Conservation (phyloP, 257 asterid species). For the Solanum sejunctum region DNA sequence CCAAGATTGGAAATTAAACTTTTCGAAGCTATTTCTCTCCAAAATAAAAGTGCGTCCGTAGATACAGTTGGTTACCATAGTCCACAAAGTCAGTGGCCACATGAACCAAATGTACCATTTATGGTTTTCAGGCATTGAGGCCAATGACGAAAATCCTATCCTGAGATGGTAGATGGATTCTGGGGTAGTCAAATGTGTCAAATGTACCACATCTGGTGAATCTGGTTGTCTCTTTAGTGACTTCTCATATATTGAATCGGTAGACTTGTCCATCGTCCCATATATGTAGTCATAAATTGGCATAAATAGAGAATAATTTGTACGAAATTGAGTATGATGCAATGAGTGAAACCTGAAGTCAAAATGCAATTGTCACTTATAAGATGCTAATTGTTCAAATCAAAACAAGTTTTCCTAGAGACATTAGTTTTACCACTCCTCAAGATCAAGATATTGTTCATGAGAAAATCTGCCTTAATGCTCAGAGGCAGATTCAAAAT, state of each 20-base stretch:
- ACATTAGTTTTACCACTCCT: background rate
- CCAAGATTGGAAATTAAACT: constrained; percentile 42
- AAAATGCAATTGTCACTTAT: background rate
- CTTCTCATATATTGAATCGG: constrained; percentile 18
- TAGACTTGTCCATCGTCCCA: constrained; percentile 37
- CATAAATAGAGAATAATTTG: constrained; percentile 52
- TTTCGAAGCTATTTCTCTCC: constrained; percentile 19
- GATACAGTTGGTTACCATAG: constrained; percentile 20
- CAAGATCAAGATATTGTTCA: background rate
- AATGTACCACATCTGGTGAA: constrained; percentile 34
- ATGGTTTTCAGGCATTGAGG: constrained; percentile 31
- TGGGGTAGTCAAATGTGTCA: constrained; percentile 51
- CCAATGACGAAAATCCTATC: constrained; percentile 43
- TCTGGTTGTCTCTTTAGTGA: constrained; percentile 31
- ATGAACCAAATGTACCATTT: constrained; percentile 4
- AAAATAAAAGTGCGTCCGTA: constrained; percentile 21
- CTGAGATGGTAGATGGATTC: constrained; percentile 45
- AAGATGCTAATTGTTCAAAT: background rate
- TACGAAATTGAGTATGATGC: constrained; percentile 62
- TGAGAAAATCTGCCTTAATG: too few species aligned
- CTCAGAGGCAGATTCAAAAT: background rate
- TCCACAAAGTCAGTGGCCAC: constrained; percentile 36
- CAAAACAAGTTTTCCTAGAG: background rate
- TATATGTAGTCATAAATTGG: constrained; percentile 49
- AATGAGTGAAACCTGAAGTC: constrained; percentile 45